Base-by-base conservation (phyloP, 768 basidiomycete genomes). In the Mycena rosella region DNA sequence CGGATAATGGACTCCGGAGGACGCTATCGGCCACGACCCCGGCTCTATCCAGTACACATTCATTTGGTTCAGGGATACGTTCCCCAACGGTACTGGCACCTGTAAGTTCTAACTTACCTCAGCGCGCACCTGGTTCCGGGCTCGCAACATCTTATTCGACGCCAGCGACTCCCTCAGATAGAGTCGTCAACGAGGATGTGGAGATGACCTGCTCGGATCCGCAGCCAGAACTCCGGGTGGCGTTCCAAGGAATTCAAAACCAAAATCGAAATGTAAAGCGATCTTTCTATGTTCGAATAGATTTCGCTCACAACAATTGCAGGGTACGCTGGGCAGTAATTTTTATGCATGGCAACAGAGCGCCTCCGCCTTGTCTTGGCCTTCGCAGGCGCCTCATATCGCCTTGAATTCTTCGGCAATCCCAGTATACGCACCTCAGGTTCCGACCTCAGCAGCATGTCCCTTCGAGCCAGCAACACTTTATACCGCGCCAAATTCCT, bases 151-250 rank as follows among this genome's bases (percentile, higher is more conserved):
- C 32, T 22, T 11, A 29, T 29, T 30, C 24, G 24, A 36, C 30
- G 18, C 24, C 32, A 20, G 8, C 14, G 10, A 26, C 20, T 45
- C 15, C 29, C 2, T 10, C 32, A 51, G 18, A 26, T 34, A 27
- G 38, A 13, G 20, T 4, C 5, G 44, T 18, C 29, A 40, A 52
- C 8, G 59, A 57, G 26, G 65, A 67, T 18, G 30, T 61, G 20
- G 60, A 67, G 20, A 67, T 67, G 65, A 20, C 60, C 29, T 47
- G 45, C 17, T 30, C 51, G 13, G 65, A 45, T 14, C 20, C 27
- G 6, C 10, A 26, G 36, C 53, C 27, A 8, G 40, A 22, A 14
- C 26, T 40, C 20, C 34, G 7, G 22, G 26, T 30, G 20, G 20
- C 57, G 18, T 59, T 45, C 32, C 42, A 32, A 26, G 44, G 15